phyloP scores from a whole-genome alignment of 805 yeast genomes.

The Candida succiphila region DNA sequence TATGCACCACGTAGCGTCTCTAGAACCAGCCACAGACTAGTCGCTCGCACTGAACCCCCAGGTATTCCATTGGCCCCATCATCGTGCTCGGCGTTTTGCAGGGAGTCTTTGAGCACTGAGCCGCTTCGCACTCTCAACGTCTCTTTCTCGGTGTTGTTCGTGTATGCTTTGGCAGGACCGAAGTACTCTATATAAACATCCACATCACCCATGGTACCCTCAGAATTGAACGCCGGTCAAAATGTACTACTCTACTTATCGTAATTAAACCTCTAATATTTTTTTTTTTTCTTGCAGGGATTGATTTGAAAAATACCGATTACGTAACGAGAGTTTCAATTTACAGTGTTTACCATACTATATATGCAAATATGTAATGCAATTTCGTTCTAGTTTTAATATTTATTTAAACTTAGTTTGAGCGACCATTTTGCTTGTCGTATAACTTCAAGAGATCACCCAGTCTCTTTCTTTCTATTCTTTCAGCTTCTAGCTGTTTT shows the following conservation, averaged over 20 bases:
- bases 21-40: background rate
- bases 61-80: background rate
- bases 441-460: constrained; percentile 28
- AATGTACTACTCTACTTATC: too few relatives aligned
- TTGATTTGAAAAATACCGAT: too few relatives aligned
- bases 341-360: too few relatives aligned
- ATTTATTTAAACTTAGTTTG: too few relatives aligned
- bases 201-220: too few relatives aligned
- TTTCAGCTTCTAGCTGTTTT: constrained; percentile 45
- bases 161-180: constrained; percentile 12
- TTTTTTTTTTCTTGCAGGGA: too few relatives aligned
- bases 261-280: too few relatives aligned
- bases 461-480: constrained; percentile 37
- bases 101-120: background rate
- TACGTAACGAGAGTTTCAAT: too few relatives aligned
- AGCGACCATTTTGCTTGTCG: too few relatives aligned
- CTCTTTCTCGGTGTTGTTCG: constrained; percentile 3
- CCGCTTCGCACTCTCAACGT: background rate
- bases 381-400: too few relatives aligned
- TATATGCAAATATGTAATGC: too few relatives aligned
- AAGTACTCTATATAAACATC: constrained; percentile 8
- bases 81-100: background rate
- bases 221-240: too few relatives aligned
- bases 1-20: background rate
- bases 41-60: background rate